Conservation (phyloP, 306 rosid genomes). For the Casuarina cunninghamiana region DNA sequence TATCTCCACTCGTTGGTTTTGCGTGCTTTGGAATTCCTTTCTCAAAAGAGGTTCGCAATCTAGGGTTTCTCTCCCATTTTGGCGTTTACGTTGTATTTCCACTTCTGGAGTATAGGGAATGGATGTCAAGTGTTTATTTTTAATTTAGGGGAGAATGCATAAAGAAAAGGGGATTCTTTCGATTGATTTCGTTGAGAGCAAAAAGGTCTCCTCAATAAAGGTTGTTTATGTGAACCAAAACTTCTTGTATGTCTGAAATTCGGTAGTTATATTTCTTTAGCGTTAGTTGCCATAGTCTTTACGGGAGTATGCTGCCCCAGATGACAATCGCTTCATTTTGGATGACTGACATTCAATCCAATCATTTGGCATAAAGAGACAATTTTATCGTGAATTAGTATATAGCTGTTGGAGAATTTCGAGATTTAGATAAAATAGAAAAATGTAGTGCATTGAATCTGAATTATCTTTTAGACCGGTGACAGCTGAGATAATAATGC, state of each 20-base stretch:
- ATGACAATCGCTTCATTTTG: neutral
- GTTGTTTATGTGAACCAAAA: neutral
- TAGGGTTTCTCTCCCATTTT: neutral
- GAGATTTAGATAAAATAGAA: neutral
- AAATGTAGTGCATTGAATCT: neutral
- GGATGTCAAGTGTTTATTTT: neutral
- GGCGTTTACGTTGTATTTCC: neutral
- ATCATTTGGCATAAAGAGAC: neutral
- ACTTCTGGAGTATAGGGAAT: neutral
- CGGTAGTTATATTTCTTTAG: neutral
- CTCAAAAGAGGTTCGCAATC: slow-evolving; percentile 75
- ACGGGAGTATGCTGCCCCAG: neutral
- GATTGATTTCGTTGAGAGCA: neutral
- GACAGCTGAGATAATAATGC: neutral
- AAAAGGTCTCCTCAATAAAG: neutral
- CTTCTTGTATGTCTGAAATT: neutral
- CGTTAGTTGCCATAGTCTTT: neutral
- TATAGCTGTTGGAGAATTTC: neutral
- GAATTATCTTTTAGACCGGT: neutral
- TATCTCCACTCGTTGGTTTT: slow-evolving; percentile 80
- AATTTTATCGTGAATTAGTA: neutral
- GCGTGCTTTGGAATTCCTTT: slow-evolving; percentile 92
- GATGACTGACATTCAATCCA: neutral
- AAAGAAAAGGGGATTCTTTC: neutral
- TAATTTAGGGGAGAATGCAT: neutral